Conservation (phyloP, 495 filamentous ascomycete genomes). For the Lepraria neglecta region DNA sequence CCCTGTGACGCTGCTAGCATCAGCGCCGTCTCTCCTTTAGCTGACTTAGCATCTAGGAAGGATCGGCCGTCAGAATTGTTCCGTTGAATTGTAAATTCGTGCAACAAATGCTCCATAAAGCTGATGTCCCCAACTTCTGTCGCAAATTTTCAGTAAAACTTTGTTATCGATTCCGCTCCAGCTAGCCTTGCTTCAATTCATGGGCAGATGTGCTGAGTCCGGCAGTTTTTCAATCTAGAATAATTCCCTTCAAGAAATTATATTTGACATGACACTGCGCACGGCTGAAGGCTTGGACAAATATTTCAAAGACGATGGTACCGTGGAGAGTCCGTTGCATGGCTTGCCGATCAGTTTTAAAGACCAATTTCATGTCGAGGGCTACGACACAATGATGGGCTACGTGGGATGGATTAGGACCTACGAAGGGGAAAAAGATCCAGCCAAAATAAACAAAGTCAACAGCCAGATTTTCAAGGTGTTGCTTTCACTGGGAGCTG, state of each 20-base stretch:
- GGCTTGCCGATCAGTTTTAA: conserved; percentile 31
- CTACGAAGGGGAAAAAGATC: conserved; percentile 25
- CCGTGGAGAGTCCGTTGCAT: conserved; percentile 28
- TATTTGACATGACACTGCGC: conserved; percentile 18
- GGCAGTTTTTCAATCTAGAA: conserved; percentile 7
- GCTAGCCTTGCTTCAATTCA: not conserved
- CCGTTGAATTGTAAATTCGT: too few relatives aligned
- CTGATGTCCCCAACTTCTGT: too few relatives aligned
- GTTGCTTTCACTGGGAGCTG: conserved; percentile 29
- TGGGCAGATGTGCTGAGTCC: not conserved
- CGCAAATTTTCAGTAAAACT: conserved; percentile 31
- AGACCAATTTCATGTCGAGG: conserved; percentile 27
- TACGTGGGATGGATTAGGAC: conserved; percentile 34
- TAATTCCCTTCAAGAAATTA: conserved; percentile 25
- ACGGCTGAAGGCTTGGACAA: conserved; percentile 28
- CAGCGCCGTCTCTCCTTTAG: too few relatives aligned
- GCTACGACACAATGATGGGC: conserved; percentile 30
- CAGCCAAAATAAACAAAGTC: conserved; percentile 18
- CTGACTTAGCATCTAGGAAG: too few relatives aligned
- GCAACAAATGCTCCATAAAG: too few relatives aligned
- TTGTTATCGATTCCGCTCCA: not conserved
- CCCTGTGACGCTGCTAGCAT: too few relatives aligned
- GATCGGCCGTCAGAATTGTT: too few relatives aligned
- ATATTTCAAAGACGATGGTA: conserved; percentile 24
- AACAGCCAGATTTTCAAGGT: conserved; percentile 25